phyloP scores from a whole-genome alignment of 352 stramenopile species.

The Pythium sukuiense region DNA sequence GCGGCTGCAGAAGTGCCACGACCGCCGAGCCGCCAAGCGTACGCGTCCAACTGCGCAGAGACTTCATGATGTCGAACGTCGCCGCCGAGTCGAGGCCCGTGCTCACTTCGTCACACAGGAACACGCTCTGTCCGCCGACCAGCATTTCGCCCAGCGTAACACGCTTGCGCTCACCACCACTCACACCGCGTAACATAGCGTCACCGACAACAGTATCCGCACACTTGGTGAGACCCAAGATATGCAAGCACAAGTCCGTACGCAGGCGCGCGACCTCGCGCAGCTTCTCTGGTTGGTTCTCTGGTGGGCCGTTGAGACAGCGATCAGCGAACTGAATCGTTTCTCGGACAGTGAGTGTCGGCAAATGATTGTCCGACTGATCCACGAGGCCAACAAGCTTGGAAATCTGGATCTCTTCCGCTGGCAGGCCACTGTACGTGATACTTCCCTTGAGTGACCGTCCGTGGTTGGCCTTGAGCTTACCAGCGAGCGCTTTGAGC shows the following conservation, averaged over 20 bases:
- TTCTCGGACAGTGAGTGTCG: slow-evolving; percentile 91
- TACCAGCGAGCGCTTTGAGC: slow-evolving; percentile 56
- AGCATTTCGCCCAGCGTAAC: slow-evolving; percentile 92
- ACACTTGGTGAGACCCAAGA: slow-evolving; percentile 78
- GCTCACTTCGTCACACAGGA: slow-evolving; percentile 88
- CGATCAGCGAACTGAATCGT: slow-evolving; percentile 94
- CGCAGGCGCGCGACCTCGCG: slow-evolving; percentile 47
- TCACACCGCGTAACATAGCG: slow-evolving; percentile 79
- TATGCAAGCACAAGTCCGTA: slow-evolving; percentile 49
- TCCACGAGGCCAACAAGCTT: slow-evolving; percentile 71
- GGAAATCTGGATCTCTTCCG: slow-evolving; percentile 45
- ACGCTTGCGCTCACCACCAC: slow-evolving; percentile 83
- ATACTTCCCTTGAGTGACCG: slow-evolving; percentile 44
- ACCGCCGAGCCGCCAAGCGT: slow-evolving; percentile 36
- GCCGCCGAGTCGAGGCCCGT: slow-evolving; percentile 90
- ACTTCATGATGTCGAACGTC: slow-evolving; percentile 85
- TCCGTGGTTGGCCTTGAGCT: slow-evolving; percentile 39
- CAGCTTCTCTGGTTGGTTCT: slow-evolving; percentile 66
- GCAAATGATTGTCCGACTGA: slow-evolving; percentile 83
- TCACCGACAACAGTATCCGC: slow-evolving; percentile 89
- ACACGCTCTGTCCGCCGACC: slow-evolving; percentile 53
- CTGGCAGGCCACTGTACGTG: slow-evolving; percentile 42
- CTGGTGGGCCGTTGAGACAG: slow-evolving; percentile 61
- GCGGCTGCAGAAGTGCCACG: slow-evolving; percentile 38
- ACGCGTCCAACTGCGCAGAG: slow-evolving; percentile 44